Evolutionary conservation across 78 protist species (phyloP), one percentile per base, ranked within the genome.

Genomic region (Bodo saltans): DNA sequence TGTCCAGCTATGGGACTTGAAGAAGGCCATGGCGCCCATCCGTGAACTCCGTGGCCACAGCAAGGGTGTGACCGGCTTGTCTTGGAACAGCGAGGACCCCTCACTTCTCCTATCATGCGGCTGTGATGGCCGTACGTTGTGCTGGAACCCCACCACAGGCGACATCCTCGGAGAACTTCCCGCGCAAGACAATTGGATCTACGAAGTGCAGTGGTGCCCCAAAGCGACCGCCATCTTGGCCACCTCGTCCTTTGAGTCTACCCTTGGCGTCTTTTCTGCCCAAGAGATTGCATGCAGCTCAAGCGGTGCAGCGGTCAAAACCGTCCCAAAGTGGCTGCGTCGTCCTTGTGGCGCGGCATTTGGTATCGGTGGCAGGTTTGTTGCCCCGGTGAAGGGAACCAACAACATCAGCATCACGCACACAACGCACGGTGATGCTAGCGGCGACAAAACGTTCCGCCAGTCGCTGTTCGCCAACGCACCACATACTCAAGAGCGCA

Each of bases 201-300:
- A 91, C 69, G 96, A 94, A 52, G 97, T 88, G 25, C 91, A 84
- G 83, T 95, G 98, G 98, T 87, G 95, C 21, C 94, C 95, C 60
- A 35, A 84, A 41, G 70, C 81, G 37, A 94, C 95, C 25, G 89
- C 92, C 0, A 4, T 93, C 0, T 33, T 92, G 30, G n/a, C 94
- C 4, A 70, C 91, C 0, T 34, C 78, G 34, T 92, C 96, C 34
- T 92, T 91, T 53, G 94, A 80, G n/a, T 47, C 60, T 17, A 47
- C 8, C n/a, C 60, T 47, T 17, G 17, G n/a, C 60, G 60, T 47
- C 60, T 17, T 23, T 17, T 23, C 60, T 8, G 8, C n/a, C 60
- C 60, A 47, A 17, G 60, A 47, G n/a, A 17, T 47, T 17, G n/a
- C 17, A 8, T 47, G n/a, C 60, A 23, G n/a, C 60, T 23, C 60